Evolutionary conservation across 1,284 basidiomycete species (phyloP).

Genomic region (Heimioporus punctisporus): DNA sequence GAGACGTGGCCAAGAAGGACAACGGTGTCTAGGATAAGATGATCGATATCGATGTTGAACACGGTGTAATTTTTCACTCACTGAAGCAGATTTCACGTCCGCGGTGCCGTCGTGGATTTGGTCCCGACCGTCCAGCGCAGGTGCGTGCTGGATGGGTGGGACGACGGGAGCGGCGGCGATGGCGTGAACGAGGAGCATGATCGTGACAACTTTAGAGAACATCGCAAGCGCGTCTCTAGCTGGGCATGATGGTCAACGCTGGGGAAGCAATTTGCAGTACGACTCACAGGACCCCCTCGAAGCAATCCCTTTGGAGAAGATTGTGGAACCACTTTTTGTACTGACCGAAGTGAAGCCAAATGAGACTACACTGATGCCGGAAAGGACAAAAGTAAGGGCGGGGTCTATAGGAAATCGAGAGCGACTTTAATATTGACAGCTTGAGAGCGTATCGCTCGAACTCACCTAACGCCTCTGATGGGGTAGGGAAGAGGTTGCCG

Average conservation of each 20-base stretch:
- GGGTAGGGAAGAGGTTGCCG: not conserved
- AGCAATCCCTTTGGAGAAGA: too few relatives aligned
- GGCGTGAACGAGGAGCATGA: not conserved
- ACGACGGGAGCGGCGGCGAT: not conserved
- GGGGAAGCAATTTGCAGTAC: not conserved
- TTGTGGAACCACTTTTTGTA: too few relatives aligned
- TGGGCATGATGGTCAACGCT: not conserved
- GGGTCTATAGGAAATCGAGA: too few relatives aligned
- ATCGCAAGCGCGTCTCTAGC: not conserved
- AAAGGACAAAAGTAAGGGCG: too few relatives aligned
- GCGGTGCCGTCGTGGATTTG: not conserved
- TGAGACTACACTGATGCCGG: too few relatives aligned
- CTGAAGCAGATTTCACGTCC: not conserved
- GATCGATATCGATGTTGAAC: not conserved
- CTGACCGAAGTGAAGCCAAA: too few relatives aligned
- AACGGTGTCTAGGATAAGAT: not conserved
- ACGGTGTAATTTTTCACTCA: not conserved
- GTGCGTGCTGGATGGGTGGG: not conserved
- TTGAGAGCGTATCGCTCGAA: too few relatives aligned
- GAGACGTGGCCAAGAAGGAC: not conserved
- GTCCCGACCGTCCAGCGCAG: not conserved
- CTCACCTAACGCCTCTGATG: too few relatives aligned
- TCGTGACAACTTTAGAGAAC: not conserved
- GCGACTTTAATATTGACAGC: too few relatives aligned
- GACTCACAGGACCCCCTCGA: not conserved